Conservation (phyloP, 1,139 yeast genomes). For the Suhomyces bokatorum region DNA sequence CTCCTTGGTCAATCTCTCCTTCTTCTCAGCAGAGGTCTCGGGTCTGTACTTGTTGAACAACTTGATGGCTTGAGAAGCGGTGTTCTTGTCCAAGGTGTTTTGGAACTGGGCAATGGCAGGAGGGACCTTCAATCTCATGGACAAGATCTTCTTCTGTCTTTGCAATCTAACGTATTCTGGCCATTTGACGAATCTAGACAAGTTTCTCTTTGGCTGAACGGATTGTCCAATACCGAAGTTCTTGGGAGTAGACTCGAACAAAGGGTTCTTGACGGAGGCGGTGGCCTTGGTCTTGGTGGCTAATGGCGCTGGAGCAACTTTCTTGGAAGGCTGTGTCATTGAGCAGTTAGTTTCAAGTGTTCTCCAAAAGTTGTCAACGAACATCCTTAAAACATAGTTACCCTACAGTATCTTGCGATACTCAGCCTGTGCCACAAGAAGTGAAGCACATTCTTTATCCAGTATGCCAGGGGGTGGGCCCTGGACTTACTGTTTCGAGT, state of each 20-base stretch:
- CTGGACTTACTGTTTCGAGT: no score
- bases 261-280: constrained; percentile 48
- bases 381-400: constrained; percentile 27
- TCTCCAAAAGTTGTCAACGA: constrained; percentile 33
- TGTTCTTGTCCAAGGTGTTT: constrained; percentile 94
- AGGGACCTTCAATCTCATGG: constrained; percentile 96
- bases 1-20: constrained; percentile 97
- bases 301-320: constrained; percentile 53
- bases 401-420: constrained; percentile 48
- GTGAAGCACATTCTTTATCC: constrained; percentile 32
- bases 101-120: constrained; percentile 97
- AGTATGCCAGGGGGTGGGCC: neutral
- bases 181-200: constrained; percentile 96
- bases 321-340: constrained; percentile 69
- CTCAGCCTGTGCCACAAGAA: constrained; percentile 52
- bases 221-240: constrained; percentile 96
- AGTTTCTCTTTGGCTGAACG: constrained; percentile 93
- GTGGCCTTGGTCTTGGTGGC: constrained; percentile 38
- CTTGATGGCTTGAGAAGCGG: constrained; percentile 95
- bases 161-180: constrained; percentile 96
- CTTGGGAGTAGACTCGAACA: constrained; percentile 85
- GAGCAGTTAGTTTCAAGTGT: constrained; percentile 48
- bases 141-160: constrained; percentile 96
- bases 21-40: constrained; percentile 95
- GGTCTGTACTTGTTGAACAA: constrained; percentile 98